Conservation (phyloP, 352 stramenopile genomes). For the Globisporangium emineosum region DNA sequence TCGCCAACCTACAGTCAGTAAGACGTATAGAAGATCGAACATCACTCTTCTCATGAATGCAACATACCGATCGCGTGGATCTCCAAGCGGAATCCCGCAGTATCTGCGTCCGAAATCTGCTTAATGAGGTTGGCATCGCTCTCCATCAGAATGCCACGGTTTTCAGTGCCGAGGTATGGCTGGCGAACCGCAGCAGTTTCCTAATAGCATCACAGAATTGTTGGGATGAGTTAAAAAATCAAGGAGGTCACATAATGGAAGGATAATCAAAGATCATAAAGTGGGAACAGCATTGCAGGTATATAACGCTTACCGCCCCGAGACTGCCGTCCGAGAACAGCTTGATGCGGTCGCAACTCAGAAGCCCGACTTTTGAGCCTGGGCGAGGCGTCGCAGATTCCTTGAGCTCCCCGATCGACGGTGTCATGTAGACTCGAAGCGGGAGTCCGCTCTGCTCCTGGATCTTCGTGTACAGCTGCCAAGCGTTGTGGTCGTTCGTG, state of each 20-base stretch:
- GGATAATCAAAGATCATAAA: no score
- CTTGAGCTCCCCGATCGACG: conserved; percentile 59
- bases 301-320: conserved; percentile 52
- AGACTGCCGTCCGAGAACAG: conserved; percentile 88
- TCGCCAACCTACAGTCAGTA: not conserved
- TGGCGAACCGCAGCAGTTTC: conserved; percentile 81
- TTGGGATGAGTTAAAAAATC: not conserved
- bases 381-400: conserved; percentile 37
- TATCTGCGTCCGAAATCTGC: conserved; percentile 58
- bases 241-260: no score
- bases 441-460: conserved; percentile 52
- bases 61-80: conserved; percentile 86
- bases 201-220: conserved; percentile 22
- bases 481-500: conserved; percentile 83
- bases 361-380: conserved; percentile 40
- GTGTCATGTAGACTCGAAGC: conserved; percentile 78
- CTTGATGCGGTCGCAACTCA: conserved; percentile 87
- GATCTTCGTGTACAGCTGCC: conserved; percentile 77
- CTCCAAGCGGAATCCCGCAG: conserved; percentile 73
- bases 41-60: not conserved
- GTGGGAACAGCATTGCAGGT: not conserved
- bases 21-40: not conserved
- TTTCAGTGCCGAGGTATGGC: conserved; percentile 60
- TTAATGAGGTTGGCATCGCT: conserved; percentile 53
- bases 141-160: conserved; percentile 85